These are phyloP conservation scores for Pleurotus salmoneostramineus DNA, from an alignment of 768 basidiomycete genomes.

Conservation along the genomic window DNA sequence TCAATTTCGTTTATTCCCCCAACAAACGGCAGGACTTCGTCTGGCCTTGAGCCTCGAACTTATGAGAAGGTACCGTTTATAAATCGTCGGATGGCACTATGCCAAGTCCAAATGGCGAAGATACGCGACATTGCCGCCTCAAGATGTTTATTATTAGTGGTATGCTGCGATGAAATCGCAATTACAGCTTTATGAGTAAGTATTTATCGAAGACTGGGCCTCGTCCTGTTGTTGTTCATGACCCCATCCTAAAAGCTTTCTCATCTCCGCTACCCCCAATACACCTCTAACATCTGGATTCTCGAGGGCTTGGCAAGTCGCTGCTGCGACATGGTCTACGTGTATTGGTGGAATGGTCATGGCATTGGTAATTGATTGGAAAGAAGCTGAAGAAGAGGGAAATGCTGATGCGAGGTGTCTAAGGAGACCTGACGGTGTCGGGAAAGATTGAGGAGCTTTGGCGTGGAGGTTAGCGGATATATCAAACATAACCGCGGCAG, in stretches of 20 bases:
- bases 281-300: constrained; percentile 53
- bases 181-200: not conserved
- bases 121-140: too few relatives aligned
- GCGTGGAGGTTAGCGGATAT: constrained; percentile 72
- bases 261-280: constrained; percentile 69
- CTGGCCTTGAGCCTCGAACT: too few relatives aligned
- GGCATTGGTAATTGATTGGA: constrained; percentile 72
- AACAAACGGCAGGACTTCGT: too few relatives aligned
- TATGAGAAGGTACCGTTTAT: too few relatives aligned
- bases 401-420: constrained; percentile 42
- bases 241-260: constrained; percentile 69
- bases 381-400: constrained; percentile 21
- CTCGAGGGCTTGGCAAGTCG: constrained; percentile 65
- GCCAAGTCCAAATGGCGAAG: too few relatives aligned
- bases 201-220: not conserved
- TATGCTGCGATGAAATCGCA: not conserved
- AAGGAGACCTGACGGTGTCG: constrained; percentile 64
- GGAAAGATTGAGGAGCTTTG: constrained; percentile 49
- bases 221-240: constrained; percentile 8
- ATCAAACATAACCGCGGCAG: constrained; percentile 80
- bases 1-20: too few relatives aligned
- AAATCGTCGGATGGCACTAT: too few relatives aligned
- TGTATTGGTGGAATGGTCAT: constrained; percentile 88
- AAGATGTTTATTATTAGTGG: not conserved
- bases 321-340: constrained; percentile 91